Evolutionary conservation across 1,139 yeast species (phyloP).

Genomic region (Meyerozyma elateridarum): DNA sequence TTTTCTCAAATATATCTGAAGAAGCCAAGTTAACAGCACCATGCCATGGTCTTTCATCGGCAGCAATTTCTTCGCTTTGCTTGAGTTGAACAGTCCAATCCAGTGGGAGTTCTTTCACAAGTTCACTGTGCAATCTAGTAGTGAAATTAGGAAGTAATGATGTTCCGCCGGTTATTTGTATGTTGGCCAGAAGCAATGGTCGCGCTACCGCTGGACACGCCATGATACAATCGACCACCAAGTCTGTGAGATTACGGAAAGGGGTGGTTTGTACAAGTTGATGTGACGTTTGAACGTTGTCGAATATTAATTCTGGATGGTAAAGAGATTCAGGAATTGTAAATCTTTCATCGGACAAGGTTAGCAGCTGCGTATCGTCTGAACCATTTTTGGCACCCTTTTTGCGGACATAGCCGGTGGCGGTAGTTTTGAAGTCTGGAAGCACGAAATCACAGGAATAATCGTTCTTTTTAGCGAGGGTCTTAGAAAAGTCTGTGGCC

Average conservation of each 20-base stretch:
- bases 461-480: constrained; percentile 36
- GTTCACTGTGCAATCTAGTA: constrained; percentile 53
- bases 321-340: constrained; percentile 82
- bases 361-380: constrained; percentile 64
- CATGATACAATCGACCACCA: constrained; percentile 66
- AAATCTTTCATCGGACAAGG: constrained; percentile 78
- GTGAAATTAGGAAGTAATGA: constrained; percentile 65
- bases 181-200: constrained; percentile 76
- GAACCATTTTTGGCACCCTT: constrained; percentile 22
- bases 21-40: constrained; percentile 48
- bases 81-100: constrained; percentile 58
- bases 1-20: constrained; percentile 47
- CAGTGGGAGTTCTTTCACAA: constrained; percentile 62
- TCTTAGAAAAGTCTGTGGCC: constrained; percentile 58
- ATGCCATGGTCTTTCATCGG: constrained; percentile 34
- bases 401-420: constrained; percentile 59
- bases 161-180: constrained; percentile 80
- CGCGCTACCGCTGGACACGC: constrained; percentile 70
- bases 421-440: constrained; percentile 82
- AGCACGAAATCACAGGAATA: constrained; percentile 61
- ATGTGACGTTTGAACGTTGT: constrained; percentile 26
- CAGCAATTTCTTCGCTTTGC: constrained; percentile 14
- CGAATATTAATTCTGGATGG: constrained; percentile 69
- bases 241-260: constrained; percentile 65
- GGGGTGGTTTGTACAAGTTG: constrained; percentile 48